A percentile compares a stretch with the other conserved stretches of the same genome.
phyloP scores from a whole-genome alignment of 768 basidiomycete species.

The Xanthoconium stramineum region DNA sequence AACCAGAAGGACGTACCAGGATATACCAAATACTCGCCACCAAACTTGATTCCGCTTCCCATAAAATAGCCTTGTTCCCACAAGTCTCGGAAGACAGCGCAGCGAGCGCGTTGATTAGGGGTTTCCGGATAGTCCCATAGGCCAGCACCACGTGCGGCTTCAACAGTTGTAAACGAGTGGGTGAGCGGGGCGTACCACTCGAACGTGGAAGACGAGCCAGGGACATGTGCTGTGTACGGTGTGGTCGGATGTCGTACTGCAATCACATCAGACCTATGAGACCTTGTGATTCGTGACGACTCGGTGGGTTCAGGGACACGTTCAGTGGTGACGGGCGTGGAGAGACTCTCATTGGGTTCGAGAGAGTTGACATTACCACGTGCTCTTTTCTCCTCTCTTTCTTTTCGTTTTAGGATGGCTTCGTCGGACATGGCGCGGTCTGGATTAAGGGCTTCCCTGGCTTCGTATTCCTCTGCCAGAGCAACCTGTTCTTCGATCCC shows the following conservation, averaged over 20 bases:
- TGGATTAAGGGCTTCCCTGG: conserved; percentile 39
- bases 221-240: conserved; percentile 59
- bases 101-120: conserved; percentile 66
- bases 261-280: neutral
- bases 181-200: conserved; percentile 62
- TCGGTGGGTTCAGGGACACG: neutral
- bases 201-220: conserved; percentile 57
- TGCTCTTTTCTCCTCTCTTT: conserved; percentile 54
- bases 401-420: conserved; percentile 68
- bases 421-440: conserved; percentile 53
- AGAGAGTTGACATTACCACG: conserved; percentile 6
- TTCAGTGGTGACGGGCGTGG: neutral
- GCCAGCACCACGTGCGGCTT: conserved; percentile 59
- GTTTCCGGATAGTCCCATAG: conserved; percentile 76
- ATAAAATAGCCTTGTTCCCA: conserved; percentile 85
- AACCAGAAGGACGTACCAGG: conserved; percentile 58
- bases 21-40: conserved; percentile 94
- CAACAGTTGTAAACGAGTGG: conserved; percentile 52
- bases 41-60: conserved; percentile 91
- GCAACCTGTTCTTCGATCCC: conserved; percentile 47
- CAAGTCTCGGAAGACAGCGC: conserved; percentile 73
- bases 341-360: conserved; percentile 11
- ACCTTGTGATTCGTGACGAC: neutral
- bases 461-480: conserved; percentile 46
- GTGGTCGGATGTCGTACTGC: conserved; percentile 12